Evolutionary conservation across 257 asterid genomes (phyloP).

Genomic region (Solanum medicagineum): DNA sequence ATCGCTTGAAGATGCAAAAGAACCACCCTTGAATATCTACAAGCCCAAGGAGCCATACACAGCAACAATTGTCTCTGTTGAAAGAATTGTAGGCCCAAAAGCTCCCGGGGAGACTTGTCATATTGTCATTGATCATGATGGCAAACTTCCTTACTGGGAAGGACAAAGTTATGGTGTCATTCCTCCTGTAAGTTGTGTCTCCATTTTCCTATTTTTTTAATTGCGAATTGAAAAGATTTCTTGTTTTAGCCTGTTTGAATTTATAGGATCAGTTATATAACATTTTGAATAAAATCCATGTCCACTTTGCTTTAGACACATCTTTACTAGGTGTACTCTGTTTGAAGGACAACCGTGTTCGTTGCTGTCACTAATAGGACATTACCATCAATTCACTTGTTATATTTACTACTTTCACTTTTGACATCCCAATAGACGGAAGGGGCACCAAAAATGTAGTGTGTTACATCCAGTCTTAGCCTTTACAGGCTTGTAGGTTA

Average conservation of each 20-base stretch:
- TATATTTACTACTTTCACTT: neutral
- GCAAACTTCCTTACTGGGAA: slow-evolving; percentile 97
- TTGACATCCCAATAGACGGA: neutral
- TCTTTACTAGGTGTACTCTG: neutral
- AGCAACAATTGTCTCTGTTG: slow-evolving; percentile 75
- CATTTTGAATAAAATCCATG: neutral
- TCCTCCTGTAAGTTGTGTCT: slow-evolving; percentile 62
- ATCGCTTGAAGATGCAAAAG: slow-evolving; percentile 71
- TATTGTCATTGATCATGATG: slow-evolving; percentile 85
- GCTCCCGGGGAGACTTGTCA: slow-evolving; percentile 99
- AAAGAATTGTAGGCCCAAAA: slow-evolving; percentile 78
- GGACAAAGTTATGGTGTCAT: slow-evolving; percentile 93
- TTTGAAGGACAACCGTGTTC: neutral
- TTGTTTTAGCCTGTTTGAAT: neutral
- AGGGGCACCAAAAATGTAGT: neutral
- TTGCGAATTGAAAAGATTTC: neutral
- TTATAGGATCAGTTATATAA: neutral
- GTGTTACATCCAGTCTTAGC: neutral
- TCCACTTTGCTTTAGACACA: neutral
- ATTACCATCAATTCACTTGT: neutral
- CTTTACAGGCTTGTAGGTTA: neutral
- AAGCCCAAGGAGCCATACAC: slow-evolving; percentile 77
- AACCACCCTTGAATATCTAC: slow-evolving; percentile 79
- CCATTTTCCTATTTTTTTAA: neutral
- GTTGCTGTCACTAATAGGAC: neutral